Conservation (phyloP, 257 asterid species). For the Primulina tabacum region DNA sequence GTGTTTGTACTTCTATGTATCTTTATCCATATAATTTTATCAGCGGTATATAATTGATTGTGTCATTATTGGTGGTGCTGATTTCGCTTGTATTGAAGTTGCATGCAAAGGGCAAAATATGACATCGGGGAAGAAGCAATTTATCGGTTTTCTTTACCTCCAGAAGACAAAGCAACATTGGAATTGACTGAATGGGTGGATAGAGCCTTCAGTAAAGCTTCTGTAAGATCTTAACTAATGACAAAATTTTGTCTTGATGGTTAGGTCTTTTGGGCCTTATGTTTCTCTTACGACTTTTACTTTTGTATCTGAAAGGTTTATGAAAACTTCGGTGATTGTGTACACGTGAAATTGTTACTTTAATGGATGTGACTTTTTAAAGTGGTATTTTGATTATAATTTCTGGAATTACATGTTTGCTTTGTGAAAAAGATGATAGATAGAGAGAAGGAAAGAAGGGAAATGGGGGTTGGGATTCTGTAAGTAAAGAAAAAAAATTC, state of each 20-base stretch:
- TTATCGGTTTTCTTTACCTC: conserved; percentile 87
- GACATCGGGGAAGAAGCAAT: conserved; percentile 97
- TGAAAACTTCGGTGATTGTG: background rate
- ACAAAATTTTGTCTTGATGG: conserved; percentile 17
- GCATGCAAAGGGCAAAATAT: conserved; percentile 97
- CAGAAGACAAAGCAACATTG: conserved; percentile 94
- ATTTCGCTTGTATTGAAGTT: conserved; percentile 50
- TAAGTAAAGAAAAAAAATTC: too few relatives aligned
- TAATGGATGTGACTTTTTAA: background rate
- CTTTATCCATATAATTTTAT: background rate
- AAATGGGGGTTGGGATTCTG: background rate
- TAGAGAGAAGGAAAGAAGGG: background rate
- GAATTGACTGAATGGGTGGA: conserved; percentile 95
- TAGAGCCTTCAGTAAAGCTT: conserved; percentile 73
- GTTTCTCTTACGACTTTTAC: background rate
- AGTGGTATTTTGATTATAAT: background rate
- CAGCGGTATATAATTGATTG: conserved; percentile 10
- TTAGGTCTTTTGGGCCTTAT: background rate
- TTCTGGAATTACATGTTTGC: background rate
- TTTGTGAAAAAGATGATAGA: background rate
- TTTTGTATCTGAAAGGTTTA: background rate
- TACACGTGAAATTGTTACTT: too few relatives aligned
- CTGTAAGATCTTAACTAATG: conserved; percentile 60
- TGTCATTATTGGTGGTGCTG: conserved; percentile 18
- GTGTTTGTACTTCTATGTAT: background rate